These are phyloP conservation scores for thale cress (Arabidopsis thaliana) DNA, from an alignment of 345 rosid genomes.

Conservation along the genomic window DNA sequence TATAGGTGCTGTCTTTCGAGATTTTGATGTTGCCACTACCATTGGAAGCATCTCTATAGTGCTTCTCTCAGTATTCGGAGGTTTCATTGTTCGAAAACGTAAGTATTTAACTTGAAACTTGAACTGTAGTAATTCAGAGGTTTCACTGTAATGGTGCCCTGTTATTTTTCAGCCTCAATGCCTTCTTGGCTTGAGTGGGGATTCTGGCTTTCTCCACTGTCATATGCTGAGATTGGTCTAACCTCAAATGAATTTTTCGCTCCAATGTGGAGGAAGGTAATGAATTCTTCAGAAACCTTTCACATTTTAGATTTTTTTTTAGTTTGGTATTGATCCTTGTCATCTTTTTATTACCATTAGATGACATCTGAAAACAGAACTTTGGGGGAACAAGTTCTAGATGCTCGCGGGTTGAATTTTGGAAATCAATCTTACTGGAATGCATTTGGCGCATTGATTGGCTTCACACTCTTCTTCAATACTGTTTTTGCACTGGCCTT, in stretches of 20 bases:
- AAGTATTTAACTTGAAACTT: slow-evolving; percentile 20
- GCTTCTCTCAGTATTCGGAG: slow-evolving; percentile 59
- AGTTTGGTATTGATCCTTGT: background rate
- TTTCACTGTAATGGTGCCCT: slow-evolving; percentile 41
- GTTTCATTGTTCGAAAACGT: slow-evolving; percentile 58
- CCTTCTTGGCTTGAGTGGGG: slow-evolving; percentile 74
- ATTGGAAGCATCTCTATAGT: slow-evolving; percentile 49
- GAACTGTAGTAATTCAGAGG: slow-evolving; percentile 37
- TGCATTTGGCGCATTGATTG: slow-evolving; percentile 58
- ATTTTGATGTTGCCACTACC: slow-evolving; percentile 55
- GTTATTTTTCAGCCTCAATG: slow-evolving; percentile 47
- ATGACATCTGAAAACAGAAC: slow-evolving; percentile 46
- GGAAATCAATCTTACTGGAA: slow-evolving; percentile 56
- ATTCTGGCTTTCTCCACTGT: slow-evolving; percentile 73
- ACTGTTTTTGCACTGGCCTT: slow-evolving; percentile 58
- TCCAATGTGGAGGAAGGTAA: slow-evolving; percentile 65
- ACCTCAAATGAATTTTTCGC: slow-evolving; percentile 67
- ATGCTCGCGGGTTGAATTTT: slow-evolving; percentile 64
- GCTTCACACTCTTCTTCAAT: slow-evolving; percentile 62
- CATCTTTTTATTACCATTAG: slow-evolving; percentile 19
- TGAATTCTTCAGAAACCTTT: background rate
- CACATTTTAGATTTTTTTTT: background rate
- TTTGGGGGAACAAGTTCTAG: slow-evolving; percentile 52
- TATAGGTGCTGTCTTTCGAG: slow-evolving; percentile 53
- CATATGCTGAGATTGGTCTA: slow-evolving; percentile 68